These are phyloP conservation scores for Hygrophorus pudorinus DNA, from an alignment of 768 basidiomycete species.

Conservation along the genomic window DNA sequence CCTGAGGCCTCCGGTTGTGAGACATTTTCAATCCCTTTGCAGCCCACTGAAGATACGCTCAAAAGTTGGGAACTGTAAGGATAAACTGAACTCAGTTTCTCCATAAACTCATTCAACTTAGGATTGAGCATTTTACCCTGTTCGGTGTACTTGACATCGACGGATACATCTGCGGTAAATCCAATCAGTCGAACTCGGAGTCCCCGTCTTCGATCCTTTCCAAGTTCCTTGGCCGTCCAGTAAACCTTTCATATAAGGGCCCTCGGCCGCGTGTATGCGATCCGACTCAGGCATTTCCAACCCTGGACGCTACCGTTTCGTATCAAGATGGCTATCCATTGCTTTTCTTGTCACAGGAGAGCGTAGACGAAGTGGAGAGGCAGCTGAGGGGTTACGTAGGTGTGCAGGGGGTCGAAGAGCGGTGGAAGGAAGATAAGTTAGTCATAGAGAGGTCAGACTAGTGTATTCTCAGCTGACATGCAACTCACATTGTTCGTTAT, in stretches of 20 bases:
- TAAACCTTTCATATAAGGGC: constrained; percentile 62
- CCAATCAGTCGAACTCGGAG: constrained; percentile 18
- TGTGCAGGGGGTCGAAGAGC: constrained; percentile 35
- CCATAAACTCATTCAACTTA: background rate
- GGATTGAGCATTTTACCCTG: constrained; percentile 38
- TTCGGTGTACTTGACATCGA: constrained; percentile 26
- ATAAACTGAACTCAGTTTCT: background rate
- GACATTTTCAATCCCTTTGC: constrained; percentile 48
- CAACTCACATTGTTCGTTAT: background rate
- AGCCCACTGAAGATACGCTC: constrained; percentile 39
- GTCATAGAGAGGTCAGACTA: constrained; percentile 47
- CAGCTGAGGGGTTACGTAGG: constrained; percentile 38
- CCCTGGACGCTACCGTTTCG: constrained; percentile 42
- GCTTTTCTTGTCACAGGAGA: constrained; percentile 59
- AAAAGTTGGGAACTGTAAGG: constrained; percentile 49
- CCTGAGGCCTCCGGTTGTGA: constrained; percentile 49
- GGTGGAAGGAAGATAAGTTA: constrained; percentile 42
- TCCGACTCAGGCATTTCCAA: constrained; percentile 45
- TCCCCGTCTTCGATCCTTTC: constrained; percentile 49
- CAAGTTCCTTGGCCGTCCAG: constrained; percentile 48
- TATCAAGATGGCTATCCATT: constrained; percentile 71
- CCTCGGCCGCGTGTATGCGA: constrained; percentile 38
- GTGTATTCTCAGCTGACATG: constrained; percentile 1
- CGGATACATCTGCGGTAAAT: constrained; percentile 50
- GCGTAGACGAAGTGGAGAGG: constrained; percentile 40